phyloP scores from a whole-genome alignment of 192 early-diverging fungal species.

The Entomortierella parvispora region DNA sequence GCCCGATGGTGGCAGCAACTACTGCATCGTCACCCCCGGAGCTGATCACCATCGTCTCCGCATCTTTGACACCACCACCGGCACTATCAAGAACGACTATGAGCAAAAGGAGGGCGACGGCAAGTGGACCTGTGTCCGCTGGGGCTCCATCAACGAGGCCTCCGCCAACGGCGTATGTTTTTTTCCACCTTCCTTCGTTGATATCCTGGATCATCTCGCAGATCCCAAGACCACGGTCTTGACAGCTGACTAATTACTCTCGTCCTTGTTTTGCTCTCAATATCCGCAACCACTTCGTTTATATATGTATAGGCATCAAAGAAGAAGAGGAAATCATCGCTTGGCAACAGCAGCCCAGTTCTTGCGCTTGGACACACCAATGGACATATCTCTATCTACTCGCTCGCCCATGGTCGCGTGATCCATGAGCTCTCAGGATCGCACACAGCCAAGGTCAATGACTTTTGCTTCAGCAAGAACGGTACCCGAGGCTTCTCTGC shows the following conservation, averaged over 20 bases:
- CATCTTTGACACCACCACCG: conserved; percentile 61
- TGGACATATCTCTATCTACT: conserved; percentile 62
- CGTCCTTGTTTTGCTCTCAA: not conserved
- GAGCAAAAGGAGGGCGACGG: conserved; percentile 60
- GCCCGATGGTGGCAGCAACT: conserved; percentile 50
- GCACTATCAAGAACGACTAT: conserved; percentile 63
- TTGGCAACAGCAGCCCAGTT: conserved; percentile 37
- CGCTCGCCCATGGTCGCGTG: conserved; percentile 56
- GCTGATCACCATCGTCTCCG: conserved; percentile 65
- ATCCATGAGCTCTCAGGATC: conserved; percentile 55
- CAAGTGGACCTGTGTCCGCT: conserved; percentile 62
- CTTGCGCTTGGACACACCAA: conserved; percentile 62
- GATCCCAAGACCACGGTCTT: not conserved
- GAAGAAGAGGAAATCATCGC: conserved; percentile 47
- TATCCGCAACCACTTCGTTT: too few species aligned
- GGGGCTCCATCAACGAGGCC: conserved; percentile 55
- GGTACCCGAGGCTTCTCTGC: conserved; percentile 61
- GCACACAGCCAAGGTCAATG: conserved; percentile 57
- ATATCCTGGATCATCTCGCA: not conserved
- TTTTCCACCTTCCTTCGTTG: not conserved
- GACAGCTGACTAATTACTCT: not conserved
- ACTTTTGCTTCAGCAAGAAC: conserved; percentile 59
- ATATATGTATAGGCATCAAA: conserved; percentile 25
- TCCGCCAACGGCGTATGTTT: conserved; percentile 40
- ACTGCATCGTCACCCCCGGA: conserved; percentile 64